Evolutionary conservation across 805 yeast species (phyloP).

Genomic region (Hyphopichia homilentoma): DNA sequence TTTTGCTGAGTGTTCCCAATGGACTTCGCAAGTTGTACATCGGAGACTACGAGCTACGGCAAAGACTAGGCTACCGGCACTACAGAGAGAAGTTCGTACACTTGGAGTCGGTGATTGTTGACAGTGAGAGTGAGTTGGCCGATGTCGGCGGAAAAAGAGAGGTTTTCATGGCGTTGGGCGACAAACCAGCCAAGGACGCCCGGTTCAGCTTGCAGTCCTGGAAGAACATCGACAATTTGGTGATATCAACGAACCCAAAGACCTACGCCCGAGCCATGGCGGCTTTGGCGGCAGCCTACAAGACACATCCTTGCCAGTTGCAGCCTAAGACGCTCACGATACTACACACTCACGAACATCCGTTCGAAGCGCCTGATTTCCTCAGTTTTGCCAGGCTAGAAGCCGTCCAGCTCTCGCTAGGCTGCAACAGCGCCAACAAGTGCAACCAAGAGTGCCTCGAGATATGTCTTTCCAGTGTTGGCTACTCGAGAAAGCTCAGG

Average conservation of each 20-base stretch:
- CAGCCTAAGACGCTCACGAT: constrained; percentile 20
- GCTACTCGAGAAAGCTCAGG: constrained; percentile 25
- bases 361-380: constrained; percentile 9
- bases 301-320: constrained; percentile 2
- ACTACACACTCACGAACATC: constrained; percentile 16
- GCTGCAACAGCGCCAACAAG: constrained; percentile 47
- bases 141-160: too few relatives aligned
- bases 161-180: not conserved
- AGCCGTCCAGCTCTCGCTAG: constrained; percentile 49
- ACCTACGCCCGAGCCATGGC: constrained; percentile 15
- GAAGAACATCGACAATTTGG: constrained; percentile 12
- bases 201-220: not conserved
- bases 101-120: constrained; percentile 17
- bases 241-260: constrained; percentile 10
- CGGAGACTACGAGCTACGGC: constrained; percentile 12
- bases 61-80: constrained; percentile 7
- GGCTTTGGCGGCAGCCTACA: not conserved
- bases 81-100: constrained; percentile 6
- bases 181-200: not conserved
- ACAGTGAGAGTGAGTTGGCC: constrained; percentile 9
- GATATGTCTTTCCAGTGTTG: constrained; percentile 35
- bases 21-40: constrained; percentile 14
- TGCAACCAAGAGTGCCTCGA: constrained; percentile 40
- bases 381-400: constrained; percentile 19
- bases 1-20: constrained; percentile 3